Evolutionary conservation across 176 grass and related monocot species (phyloP).

Genomic region (Musa troglodytarum): DNA sequence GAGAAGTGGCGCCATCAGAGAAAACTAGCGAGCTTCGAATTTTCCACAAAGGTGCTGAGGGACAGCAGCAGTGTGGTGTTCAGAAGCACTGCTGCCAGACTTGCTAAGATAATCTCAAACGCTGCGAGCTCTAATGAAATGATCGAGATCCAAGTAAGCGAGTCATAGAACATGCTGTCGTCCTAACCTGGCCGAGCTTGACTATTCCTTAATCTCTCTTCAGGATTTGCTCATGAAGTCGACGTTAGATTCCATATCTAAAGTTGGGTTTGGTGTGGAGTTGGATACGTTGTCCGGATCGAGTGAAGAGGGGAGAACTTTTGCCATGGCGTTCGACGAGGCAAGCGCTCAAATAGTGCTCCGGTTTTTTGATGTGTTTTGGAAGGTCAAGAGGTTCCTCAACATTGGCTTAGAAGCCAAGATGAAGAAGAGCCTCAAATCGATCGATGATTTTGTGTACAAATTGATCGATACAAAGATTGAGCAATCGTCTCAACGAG

Average conservation of each 20-base stretch:
- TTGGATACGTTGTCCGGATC: not conserved
- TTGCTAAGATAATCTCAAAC: not conserved
- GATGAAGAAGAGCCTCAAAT: conserved; percentile 2
- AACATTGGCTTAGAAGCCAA: conserved; percentile 3
- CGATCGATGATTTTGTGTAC: conserved; percentile 4
- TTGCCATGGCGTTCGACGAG: conserved; percentile 9
- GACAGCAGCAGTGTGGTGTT: not conserved
- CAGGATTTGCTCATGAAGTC: not conserved
- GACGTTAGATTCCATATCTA: conserved; percentile 13
- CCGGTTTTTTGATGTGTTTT: not conserved
- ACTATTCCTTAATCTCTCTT: not conserved
- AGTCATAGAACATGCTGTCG: no score
- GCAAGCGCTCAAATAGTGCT: not conserved
- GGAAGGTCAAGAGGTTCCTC: conserved; percentile 9
- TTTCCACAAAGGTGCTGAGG: conserved; percentile 16
- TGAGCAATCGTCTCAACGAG: not conserved
- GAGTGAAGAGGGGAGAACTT: not conserved
- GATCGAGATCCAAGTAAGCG: not conserved
- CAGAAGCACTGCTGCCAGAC: not conserved
- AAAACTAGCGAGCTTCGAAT: conserved; percentile 9
- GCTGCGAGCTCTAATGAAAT: not conserved
- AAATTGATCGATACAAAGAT: conserved; percentile 6
- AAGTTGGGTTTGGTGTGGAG: conserved; percentile 14
- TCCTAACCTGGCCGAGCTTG: not conserved
- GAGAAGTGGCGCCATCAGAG: not conserved